These are phyloP conservation scores for Balamuthia mandrillaris DNA, from an alignment of 208 protist genomes.

Conservation along the genomic window DNA sequence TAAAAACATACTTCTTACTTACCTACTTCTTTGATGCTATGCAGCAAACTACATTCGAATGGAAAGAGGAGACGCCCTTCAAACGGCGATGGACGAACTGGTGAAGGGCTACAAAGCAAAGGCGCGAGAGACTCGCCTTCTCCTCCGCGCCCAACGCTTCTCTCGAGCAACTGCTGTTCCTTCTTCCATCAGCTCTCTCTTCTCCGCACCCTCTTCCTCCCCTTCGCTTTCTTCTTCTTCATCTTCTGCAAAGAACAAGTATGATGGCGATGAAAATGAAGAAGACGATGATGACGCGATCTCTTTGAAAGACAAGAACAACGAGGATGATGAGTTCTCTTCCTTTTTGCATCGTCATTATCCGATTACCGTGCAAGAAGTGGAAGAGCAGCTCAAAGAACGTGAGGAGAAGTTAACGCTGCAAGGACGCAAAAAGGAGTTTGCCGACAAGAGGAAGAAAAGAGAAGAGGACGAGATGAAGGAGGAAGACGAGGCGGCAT, in stretches of 20 bases:
- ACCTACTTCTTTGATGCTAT: neutral
- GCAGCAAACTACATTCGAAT: neutral
- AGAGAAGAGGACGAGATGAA: too few species aligned
- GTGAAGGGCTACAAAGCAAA: neutral
- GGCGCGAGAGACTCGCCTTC: neutral
- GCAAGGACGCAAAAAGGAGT: neutral
- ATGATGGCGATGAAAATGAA: too few species aligned
- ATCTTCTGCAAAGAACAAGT: neutral
- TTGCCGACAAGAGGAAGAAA: too few species aligned
- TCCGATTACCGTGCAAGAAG: neutral
- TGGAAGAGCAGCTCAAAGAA: neutral
- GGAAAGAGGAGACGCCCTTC: neutral
- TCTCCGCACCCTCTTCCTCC: neutral
- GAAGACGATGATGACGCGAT: too few species aligned
- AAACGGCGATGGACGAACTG: neutral
- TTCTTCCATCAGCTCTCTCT: neutral
- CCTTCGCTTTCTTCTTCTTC: neutral
- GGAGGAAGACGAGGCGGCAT: too few species aligned
- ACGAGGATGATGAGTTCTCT: too few species aligned
- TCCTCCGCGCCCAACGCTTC: neutral
- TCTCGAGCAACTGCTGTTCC: neutral
- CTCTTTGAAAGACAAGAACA: too few species aligned
- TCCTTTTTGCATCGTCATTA: too few species aligned
- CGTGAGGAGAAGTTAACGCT: neutral
- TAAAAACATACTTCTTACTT: neutral